Conservation (phyloP, 225 moss, liverwort and hornwort species). For the Pseudoscleropodium purum region DNA sequence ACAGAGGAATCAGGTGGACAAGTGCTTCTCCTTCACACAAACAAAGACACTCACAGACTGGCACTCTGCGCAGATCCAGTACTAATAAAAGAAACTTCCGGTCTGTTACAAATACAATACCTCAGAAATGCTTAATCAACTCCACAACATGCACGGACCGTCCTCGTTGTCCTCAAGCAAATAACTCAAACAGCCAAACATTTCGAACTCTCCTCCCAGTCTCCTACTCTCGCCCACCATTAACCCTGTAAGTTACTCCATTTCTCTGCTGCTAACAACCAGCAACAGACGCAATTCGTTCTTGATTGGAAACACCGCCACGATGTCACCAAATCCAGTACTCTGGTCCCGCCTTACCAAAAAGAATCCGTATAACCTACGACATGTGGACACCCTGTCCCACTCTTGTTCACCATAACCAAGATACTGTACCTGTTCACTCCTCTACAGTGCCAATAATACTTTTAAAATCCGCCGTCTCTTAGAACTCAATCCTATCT, state of each 20-base stretch:
- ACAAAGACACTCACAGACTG: background rate
- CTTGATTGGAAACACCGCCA: background rate
- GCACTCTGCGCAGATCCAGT: background rate
- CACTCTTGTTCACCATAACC: background rate
- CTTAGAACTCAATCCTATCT: background rate
- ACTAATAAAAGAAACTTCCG: constrained; percentile 1
- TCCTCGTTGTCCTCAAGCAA: background rate
- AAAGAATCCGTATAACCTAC: background rate
- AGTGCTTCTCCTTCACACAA: constrained; percentile 12
- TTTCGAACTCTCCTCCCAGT: background rate
- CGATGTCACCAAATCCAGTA: background rate
- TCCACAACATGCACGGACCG: background rate
- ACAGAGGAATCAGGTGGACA: background rate
- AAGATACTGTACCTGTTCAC: background rate
- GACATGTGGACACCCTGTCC: background rate
- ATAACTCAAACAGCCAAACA: background rate
- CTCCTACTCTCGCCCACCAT: background rate
- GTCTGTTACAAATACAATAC: background rate
- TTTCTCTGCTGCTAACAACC: background rate
- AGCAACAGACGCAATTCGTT: background rate
- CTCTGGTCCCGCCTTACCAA: background rate
- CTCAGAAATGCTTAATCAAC: background rate
- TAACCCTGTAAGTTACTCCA: background rate
- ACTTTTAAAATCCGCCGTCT: background rate
- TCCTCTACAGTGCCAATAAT: background rate